Evolutionary conservation across 768 basidiomycete genomes (phyloP).

Genomic region (Suillus tomentosus): DNA sequence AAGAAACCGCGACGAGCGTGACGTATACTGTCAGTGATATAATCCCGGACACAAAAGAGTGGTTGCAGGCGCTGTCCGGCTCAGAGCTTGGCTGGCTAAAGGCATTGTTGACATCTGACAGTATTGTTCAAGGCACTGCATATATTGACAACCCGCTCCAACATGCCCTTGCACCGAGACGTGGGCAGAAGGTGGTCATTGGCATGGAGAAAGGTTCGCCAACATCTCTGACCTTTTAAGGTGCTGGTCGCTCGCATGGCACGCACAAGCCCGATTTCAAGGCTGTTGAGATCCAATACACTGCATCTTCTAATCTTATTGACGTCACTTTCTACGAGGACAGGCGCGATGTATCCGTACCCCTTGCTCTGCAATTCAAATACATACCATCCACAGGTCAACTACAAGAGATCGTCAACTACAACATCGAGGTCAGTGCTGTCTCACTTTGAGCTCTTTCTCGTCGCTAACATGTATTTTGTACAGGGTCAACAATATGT

Average conservation of each 20-base stretch:
- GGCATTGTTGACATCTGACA: conserved; percentile 79
- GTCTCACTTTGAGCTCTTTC: not conserved
- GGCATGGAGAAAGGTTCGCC: conserved; percentile 47
- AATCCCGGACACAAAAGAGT: conserved; percentile 66
- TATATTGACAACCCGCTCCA: conserved; percentile 90
- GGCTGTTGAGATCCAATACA: conserved; percentile 73
- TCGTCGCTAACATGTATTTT: conserved; percentile 12
- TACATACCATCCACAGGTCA: too few relatives aligned
- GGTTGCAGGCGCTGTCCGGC: conserved; percentile 87
- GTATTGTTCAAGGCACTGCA: conserved; percentile 81
- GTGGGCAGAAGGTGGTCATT: conserved; percentile 77
- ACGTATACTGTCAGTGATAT: conserved; percentile 51
- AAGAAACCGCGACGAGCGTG: conserved; percentile 45
- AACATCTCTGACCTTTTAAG: conserved; percentile 65
- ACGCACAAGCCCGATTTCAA: conserved; percentile 76
- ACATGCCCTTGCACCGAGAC: conserved; percentile 82
- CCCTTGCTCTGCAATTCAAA: conserved; percentile 61
- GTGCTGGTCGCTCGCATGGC: conserved; percentile 80
- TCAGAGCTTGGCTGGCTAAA: conserved; percentile 82
- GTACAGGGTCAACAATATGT: conserved; percentile 98
- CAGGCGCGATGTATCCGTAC: conserved; percentile 71
- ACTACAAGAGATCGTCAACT: conserved; percentile 85
- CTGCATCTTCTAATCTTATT: conserved; percentile 55
- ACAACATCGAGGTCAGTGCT: conserved; percentile 77
- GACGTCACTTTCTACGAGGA: conserved; percentile 82